Evolutionary conservation across 352 stramenopile species (phyloP).

Genomic region (Phytophthora niederhauseri): DNA sequence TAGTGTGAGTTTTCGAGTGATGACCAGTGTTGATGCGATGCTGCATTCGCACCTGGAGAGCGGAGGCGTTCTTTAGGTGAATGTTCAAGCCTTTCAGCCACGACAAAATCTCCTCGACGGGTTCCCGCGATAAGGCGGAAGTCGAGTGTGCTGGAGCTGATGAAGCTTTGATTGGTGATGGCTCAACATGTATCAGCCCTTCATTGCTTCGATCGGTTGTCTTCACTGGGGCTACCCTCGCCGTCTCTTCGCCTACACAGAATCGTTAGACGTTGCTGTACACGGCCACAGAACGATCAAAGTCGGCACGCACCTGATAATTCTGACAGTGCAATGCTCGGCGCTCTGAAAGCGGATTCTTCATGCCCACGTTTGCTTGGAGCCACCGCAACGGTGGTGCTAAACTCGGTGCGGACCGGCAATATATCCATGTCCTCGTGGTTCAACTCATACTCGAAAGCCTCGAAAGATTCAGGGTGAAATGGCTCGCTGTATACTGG

Average conservation of each 20-base stretch:
- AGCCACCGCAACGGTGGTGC: neutral
- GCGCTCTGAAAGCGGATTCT: neutral
- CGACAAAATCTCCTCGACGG: constrained; percentile 28
- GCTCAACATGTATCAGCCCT: too few species aligned
- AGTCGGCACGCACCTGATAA: constrained; percentile 11
- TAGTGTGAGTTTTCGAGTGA: constrained; percentile 2
- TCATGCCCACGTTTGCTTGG: neutral
- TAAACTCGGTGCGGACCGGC: neutral
- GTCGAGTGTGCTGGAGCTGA: neutral
- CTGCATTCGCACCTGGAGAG: constrained; percentile 41
- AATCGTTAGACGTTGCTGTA: neutral
- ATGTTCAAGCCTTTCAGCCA: constrained; percentile 55
- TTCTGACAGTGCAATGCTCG: constrained; percentile 16
- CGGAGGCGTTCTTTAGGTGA: constrained; percentile 22
- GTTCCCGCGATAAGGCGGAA: neutral
- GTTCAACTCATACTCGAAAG: neutral
- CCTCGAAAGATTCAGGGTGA: neutral
- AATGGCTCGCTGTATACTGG: constrained; percentile 20
- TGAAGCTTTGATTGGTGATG: neutral
- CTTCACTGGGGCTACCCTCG: neutral
- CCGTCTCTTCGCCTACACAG: neutral
- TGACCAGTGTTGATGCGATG: neutral
- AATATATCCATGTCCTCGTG: constrained; percentile 10
- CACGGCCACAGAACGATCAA: neutral
- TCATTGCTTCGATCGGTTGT: neutral